A percentile compares a stretch with the other conserved stretches of the same genome.
These are phyloP conservation scores for Lathyrus sativus DNA, from an alignment of 306 rosid genomes.

Conservation along the genomic window DNA sequence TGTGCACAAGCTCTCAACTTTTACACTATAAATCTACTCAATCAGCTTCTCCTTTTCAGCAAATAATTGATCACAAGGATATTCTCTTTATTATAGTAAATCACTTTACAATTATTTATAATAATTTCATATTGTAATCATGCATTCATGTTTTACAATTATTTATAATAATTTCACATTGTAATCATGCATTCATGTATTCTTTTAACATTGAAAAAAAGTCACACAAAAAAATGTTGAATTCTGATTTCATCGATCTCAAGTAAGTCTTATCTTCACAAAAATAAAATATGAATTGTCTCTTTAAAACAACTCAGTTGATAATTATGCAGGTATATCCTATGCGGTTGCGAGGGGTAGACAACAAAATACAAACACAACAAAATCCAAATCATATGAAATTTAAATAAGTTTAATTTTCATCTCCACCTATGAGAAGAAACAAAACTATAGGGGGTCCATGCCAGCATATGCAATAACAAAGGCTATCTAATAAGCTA, in stretches of 20 bases:
- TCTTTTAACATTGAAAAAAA: no score
- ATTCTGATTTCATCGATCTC: not conserved
- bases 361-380: not conserved
- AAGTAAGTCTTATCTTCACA: not conserved
- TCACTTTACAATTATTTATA: no score
- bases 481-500: slow-evolving; percentile 1
- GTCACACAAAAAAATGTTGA: no score
- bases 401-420: not conserved
- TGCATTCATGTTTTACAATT: no score
- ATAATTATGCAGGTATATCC: no score
- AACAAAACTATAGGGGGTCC: slow-evolving; percentile 27
- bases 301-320: no score
- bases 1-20: no score
- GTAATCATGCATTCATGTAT: no score
- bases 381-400: not conserved
- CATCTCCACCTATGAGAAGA: not conserved
- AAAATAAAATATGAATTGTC: not conserved
- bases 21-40: not conserved
- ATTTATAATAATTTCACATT: no score
- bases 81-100: no score
- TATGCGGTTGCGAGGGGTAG: no score
- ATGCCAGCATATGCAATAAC: slow-evolving; percentile 14
- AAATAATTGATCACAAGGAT: not conserved
- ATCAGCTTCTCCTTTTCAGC: not conserved
- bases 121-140: no score